Percentiles rank a stretch among this genome's conserved stretches.
phyloP scores from a whole-genome alignment of 345 rosid genomes.

The Gossypium stocksii region DNA sequence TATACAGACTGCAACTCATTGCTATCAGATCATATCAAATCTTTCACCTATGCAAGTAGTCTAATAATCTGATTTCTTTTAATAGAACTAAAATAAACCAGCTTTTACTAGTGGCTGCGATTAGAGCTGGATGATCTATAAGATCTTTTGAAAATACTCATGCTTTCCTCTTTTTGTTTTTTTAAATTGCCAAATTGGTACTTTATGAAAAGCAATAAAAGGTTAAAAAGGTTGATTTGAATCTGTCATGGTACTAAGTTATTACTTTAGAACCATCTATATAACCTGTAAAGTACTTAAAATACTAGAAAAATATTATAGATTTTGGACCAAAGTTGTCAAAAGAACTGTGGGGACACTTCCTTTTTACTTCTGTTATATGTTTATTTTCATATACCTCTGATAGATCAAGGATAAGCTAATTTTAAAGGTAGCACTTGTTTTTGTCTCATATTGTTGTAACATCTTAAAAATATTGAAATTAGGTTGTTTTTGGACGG shows the following conservation, averaged over 20 bases:
- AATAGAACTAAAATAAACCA: neutral
- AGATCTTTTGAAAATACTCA: neutral
- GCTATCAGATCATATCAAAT: neutral
- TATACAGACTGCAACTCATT: neutral
- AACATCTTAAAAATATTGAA: too few species aligned
- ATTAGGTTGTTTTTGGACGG: too few species aligned
- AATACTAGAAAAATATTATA: neutral
- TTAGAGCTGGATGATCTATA: neutral
- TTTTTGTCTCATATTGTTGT: neutral
- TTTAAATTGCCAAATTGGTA: neutral
- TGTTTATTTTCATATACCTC: neutral
- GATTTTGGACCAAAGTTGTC: neutral
- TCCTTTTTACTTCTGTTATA: neutral
- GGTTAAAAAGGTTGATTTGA: neutral
- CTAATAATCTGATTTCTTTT: neutral
- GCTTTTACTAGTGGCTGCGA: neutral
- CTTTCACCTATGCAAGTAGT: conserved; percentile 5
- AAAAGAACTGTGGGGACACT: neutral
- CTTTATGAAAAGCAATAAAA: neutral
- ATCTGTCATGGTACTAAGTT: neutral
- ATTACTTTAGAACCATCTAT: neutral
- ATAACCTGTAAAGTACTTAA: neutral
- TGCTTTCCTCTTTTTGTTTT: neutral
- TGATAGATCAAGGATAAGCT: neutral
- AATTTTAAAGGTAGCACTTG: neutral